Base-by-base conservation (phyloP, 1,284 basidiomycete genomes). In the Puccinia triticina region DNA sequence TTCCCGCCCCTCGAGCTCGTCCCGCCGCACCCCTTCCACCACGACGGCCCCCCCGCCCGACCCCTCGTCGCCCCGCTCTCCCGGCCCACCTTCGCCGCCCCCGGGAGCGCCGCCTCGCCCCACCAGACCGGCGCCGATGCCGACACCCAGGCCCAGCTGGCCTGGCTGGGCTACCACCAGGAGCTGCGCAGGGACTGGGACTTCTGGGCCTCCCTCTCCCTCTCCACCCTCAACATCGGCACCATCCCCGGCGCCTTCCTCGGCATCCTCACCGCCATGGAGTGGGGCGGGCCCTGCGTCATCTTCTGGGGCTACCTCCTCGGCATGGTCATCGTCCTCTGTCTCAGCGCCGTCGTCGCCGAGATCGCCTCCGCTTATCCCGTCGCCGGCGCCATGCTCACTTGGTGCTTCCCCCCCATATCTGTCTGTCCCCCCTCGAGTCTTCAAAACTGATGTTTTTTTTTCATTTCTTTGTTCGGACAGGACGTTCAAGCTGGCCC, bases 161-260 rank as follows among this genome's bases (percentile, higher is more conserved):
- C 80, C 29, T 82, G 80, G 80, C 72, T 82, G 2, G 80, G 80
- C 2, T 82, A 82, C 57, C 69, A 72, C 26, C 80, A 82, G 46
- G 80, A 82, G n/a, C 61, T 82, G n/a, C 71, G 69, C 16, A 59
- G 80, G 46, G 80, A 82, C 48, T 82, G 80, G 80, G 71, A 82
- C 37, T 82, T 82, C 64, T 75, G 72, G 72, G 66, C 80, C 1
- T 82, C 72, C 16, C 46, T 82, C 18, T 61, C 80, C 16, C 72
- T 75, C 32, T 82, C 80, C 32, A 73, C 57, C n/a, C 55, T 82
- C 34, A 74, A 82, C 48, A 82, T 81, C n/a, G 78, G 78, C 23
- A 81, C 78, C 10, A 73, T 81, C 21, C 78, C 78, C 23, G 78
- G 78, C 34, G 67, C 78, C 43, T 69, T 72, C 57, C 59, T 81